Percentiles rank a stretch among this genome's conserved stretches.
Evolutionary conservation across 139 green algal genomes (phyloP).

Genomic region (Micractinium sp.): DNA sequence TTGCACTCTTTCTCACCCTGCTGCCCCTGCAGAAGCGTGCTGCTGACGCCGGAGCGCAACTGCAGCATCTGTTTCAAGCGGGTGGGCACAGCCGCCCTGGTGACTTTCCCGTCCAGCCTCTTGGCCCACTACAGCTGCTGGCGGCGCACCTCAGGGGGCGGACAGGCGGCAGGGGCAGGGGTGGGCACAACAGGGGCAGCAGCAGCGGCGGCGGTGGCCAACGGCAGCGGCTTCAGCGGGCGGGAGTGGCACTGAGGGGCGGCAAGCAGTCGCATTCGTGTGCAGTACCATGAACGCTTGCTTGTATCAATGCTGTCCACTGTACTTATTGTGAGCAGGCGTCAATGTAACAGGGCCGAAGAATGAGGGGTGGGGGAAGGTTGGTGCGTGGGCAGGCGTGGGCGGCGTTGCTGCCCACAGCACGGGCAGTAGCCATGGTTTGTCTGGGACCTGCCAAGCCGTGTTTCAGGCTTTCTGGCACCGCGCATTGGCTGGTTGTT

Average conservation of each 20-base stretch:
- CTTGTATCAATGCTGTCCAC: not conserved
- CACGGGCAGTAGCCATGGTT: too few species aligned
- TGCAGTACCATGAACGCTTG: not conserved
- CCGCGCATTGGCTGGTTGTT: too few species aligned
- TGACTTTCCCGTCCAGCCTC: slow-evolving; percentile 71
- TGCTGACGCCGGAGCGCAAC: slow-evolving; percentile 74
- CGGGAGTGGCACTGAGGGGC: not conserved
- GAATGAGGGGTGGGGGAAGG: too few species aligned
- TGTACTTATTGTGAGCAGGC: too few species aligned
- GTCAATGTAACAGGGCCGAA: too few species aligned
- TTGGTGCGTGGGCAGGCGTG: too few species aligned
- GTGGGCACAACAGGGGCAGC: not conserved
- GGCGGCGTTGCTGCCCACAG: too few species aligned
- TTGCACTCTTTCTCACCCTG: not conserved
- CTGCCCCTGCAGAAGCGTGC: slow-evolving; percentile 52
- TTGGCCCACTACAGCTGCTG: slow-evolving; percentile 86
- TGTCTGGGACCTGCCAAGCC: too few species aligned
- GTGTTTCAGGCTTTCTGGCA: too few species aligned
- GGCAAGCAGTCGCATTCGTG: too few species aligned
- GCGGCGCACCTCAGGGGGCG: not conserved
- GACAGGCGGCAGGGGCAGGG: not conserved
- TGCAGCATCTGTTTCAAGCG: slow-evolving; percentile 89
- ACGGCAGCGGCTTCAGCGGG: not conserved
- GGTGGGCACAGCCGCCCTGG: slow-evolving; percentile 76
- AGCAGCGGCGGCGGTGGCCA: not conserved